Evolutionary conservation across 2,329 filamentous ascomycete genomes (phyloP).

Genomic region (Talaromyces sp.): DNA sequence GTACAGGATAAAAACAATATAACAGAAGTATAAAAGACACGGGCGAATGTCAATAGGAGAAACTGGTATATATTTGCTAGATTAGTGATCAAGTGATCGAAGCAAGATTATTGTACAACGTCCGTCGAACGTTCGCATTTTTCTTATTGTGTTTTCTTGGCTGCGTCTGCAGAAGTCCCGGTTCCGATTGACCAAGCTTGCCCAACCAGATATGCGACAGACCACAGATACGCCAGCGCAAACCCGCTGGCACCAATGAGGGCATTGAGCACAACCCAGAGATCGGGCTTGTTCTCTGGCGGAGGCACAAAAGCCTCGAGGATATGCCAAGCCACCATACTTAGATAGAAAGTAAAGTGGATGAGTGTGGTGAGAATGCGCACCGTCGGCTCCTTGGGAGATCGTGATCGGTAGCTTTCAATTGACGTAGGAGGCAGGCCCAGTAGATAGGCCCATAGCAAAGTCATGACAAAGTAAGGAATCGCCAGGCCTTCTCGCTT

Average conservation of each 20-base stretch:
- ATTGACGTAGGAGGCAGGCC: slow-evolving; percentile 76
- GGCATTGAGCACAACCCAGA: slow-evolving; percentile 92
- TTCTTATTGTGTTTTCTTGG: slow-evolving; percentile 31
- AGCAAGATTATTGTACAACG: neutral
- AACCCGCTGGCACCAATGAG: slow-evolving; percentile 82
- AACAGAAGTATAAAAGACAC: neutral
- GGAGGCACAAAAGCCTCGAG: slow-evolving; percentile 64
- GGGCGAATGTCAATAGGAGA: neutral
- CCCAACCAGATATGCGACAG: slow-evolving; percentile 58
- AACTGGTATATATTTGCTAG: neutral
- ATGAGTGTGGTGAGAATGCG: slow-evolving; percentile 61
- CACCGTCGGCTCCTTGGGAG: slow-evolving; percentile 28
- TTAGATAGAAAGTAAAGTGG: slow-evolving; percentile 69
- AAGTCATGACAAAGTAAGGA: slow-evolving; percentile 77
- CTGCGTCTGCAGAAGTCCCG: slow-evolving; percentile 20
- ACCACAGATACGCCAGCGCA: slow-evolving; percentile 85
- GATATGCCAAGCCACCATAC: slow-evolving; percentile 78
- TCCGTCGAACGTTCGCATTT: neutral
- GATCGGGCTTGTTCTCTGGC: slow-evolving; percentile 74
- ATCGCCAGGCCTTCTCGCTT: slow-evolving; percentile 76
- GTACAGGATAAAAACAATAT: too few species aligned
- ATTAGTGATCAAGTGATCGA: neutral
- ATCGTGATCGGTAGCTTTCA: slow-evolving; percentile 58
- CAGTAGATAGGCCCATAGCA: slow-evolving; percentile 87
- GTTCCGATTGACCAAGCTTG: slow-evolving; percentile 25